Conservation (phyloP, 139 green algal species). For the Picochlorum sp. region DNA sequence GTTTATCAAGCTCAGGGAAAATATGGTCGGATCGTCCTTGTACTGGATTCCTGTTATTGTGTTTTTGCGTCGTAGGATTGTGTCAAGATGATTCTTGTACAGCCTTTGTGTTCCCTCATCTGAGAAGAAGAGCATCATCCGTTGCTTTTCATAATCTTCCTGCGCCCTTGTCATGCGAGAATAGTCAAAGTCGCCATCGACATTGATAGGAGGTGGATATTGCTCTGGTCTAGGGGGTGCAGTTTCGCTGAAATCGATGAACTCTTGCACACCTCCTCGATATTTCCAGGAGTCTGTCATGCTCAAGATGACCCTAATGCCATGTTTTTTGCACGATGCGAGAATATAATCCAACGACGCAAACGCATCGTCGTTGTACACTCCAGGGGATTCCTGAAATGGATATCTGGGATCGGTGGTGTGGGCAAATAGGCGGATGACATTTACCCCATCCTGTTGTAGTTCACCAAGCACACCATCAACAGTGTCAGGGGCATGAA, state of each 20-base stretch:
- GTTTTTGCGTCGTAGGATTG: conserved; percentile 31
- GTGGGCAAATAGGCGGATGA: conserved; percentile 58
- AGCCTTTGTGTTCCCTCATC: conserved; percentile 35
- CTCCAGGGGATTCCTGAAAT: conserved; percentile 45
- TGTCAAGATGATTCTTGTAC: conserved; percentile 55
- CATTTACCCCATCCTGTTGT: conserved; percentile 31
- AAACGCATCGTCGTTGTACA: conserved; percentile 55
- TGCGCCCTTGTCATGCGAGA: not conserved
- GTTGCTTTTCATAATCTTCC: conserved; percentile 5
- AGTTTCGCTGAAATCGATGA: conserved; percentile 55
- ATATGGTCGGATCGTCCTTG: conserved; percentile 67
- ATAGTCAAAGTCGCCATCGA: conserved; percentile 1
- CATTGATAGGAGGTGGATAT: not conserved
- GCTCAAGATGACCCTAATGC: conserved; percentile 57
- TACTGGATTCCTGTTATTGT: conserved; percentile 39
- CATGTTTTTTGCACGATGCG: conserved; percentile 32
- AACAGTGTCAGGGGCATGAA: not conserved
- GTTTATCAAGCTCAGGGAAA: conserved; percentile 56
- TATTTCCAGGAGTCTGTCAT: conserved; percentile 75
- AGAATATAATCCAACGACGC: conserved; percentile 62
- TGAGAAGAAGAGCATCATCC: conserved; percentile 57
- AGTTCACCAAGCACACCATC: too few species aligned
- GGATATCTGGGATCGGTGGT: conserved; percentile 40
- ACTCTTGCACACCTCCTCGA: conserved; percentile 39
- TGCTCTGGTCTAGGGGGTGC: not conserved